Evolutionary conservation across 257 asterid genomes (phyloP).

Genomic region (Solanum bukasovii): DNA sequence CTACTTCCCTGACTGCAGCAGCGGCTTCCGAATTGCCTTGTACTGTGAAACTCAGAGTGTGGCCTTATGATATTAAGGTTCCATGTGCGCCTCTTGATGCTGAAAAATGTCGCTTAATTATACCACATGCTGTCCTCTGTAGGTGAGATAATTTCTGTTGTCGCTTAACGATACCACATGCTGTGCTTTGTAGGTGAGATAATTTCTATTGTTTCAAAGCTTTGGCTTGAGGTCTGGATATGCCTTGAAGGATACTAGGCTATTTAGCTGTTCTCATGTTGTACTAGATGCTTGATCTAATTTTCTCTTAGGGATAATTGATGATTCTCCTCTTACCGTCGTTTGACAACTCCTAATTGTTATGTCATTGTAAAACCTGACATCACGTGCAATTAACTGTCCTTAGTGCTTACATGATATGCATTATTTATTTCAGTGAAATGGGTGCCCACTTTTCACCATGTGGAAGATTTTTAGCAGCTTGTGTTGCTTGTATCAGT

Average conservation of each 20-base stretch:
- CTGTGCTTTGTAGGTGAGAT: slow-evolving; percentile 80
- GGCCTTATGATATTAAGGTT: slow-evolving; percentile 78
- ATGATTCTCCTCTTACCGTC: neutral
- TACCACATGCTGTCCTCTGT: slow-evolving; percentile 95
- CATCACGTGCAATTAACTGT: neutral
- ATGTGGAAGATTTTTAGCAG: slow-evolving; percentile 92
- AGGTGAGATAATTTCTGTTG: slow-evolving; percentile 53
- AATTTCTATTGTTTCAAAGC: neutral
- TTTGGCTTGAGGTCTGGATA: neutral
- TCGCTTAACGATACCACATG: slow-evolving; percentile 80
- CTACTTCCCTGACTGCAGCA: slow-evolving; percentile 80
- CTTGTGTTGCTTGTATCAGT: slow-evolving; percentile 89
- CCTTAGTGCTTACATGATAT: neutral
- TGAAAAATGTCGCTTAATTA: slow-evolving; percentile 62
- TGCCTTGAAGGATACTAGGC: neutral
- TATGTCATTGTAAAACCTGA: neutral
- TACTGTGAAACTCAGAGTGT: slow-evolving; percentile 91
- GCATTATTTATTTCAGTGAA: slow-evolving; percentile 36
- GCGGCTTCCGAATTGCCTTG: slow-evolving; percentile 96
- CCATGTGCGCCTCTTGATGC: slow-evolving; percentile 65
- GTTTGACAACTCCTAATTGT: neutral
- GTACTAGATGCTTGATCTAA: neutral
- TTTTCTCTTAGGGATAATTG: neutral
- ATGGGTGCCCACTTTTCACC: slow-evolving; percentile 98
- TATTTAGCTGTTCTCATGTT: neutral